Percentiles rank a stretch among this genome's conserved stretches.
phyloP scores from a whole-genome alignment of 768 basidiomycete species.

The Amanita muscaria region DNA sequence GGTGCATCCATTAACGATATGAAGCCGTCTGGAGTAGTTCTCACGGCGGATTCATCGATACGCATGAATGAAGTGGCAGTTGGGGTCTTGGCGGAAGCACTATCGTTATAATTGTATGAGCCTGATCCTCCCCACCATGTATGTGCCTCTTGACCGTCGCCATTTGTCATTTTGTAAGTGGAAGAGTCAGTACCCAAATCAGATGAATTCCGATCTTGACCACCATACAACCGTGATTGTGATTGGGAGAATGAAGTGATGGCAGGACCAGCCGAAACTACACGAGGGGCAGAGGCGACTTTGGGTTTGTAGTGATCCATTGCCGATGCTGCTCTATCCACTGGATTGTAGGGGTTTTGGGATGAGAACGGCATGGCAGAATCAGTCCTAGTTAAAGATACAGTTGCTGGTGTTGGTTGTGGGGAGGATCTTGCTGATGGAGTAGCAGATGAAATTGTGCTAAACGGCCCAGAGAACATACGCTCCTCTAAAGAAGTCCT shows the following conservation, averaged over 20 bases:
- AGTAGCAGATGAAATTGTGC: constrained; percentile 77
- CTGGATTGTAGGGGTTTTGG: constrained; percentile 38
- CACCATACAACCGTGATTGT: constrained; percentile 18
- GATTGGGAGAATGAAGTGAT: constrained; percentile 43
- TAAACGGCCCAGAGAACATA: constrained; percentile 73
- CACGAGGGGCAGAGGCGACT: constrained; percentile 44
- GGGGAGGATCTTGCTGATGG: constrained; percentile 74
- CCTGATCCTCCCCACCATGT: constrained; percentile 56
- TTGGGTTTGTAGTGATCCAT: constrained; percentile 62
- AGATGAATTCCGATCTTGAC: constrained; percentile 13
- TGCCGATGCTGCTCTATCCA: constrained; percentile 71
- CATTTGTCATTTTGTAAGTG: constrained; percentile 24
- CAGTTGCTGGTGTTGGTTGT: constrained; percentile 43
- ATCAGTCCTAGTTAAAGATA: constrained; percentile 41
- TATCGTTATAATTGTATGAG: constrained; percentile 20
- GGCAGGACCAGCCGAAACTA: constrained; percentile 42
- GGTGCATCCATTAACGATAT: constrained; percentile 70
- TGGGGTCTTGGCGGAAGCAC: constrained; percentile 43
- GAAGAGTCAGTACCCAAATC: constrained; percentile 17
- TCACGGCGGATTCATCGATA: constrained; percentile 34
- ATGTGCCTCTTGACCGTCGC: constrained; percentile 30
- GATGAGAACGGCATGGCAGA: constrained; percentile 59
- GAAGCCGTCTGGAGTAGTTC: constrained; percentile 50
- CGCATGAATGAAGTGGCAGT: constrained; percentile 59
- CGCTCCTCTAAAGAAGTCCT: constrained; percentile 27